phyloP scores from a whole-genome alignment of 108 stramenopile species.

The Pseudonitzschia multiseries region DNA sequence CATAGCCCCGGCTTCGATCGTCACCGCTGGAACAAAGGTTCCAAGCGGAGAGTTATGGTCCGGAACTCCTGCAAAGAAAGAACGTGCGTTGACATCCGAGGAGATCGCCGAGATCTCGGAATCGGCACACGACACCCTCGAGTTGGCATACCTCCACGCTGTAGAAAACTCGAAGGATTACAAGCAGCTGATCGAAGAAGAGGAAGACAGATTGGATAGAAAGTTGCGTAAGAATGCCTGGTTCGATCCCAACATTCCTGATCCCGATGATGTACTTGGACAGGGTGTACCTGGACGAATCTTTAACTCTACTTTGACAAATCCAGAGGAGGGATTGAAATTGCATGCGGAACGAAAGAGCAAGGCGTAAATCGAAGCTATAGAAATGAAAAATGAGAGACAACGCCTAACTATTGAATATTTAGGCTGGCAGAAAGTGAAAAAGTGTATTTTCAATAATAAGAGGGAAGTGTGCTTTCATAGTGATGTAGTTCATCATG shows the following conservation, averaged over 20 bases:
- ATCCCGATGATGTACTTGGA: conserved; percentile 79
- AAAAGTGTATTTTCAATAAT: neutral
- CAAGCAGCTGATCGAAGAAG: conserved; percentile 69
- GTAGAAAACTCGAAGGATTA: conserved; percentile 79
- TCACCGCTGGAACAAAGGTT: conserved; percentile 77
- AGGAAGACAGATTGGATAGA: conserved; percentile 61
- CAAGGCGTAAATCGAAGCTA: neutral
- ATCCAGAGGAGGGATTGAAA: conserved; percentile 78
- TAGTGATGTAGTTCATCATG: too few species aligned
- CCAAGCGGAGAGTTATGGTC: conserved; percentile 86
- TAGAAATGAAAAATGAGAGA: neutral
- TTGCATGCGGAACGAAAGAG: conserved; percentile 30
- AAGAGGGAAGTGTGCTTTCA: neutral
- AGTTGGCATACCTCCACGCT: conserved; percentile 72
- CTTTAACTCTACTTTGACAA: conserved; percentile 79
- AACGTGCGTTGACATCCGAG: conserved; percentile 77
- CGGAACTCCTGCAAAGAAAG: conserved; percentile 90
- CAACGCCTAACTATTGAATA: neutral
- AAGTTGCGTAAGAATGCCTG: conserved; percentile 56
- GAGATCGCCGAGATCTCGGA: conserved; percentile 57
- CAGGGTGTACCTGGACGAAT: conserved; percentile 85
- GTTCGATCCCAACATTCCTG: conserved; percentile 50
- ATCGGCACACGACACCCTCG: conserved; percentile 48
- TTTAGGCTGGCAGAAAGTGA: neutral
- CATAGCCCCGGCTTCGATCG: conserved; percentile 81